phyloP scores from a whole-genome alignment of 2,329 filamentous ascomycete genomes.

The Pestalotiopsis sp. region DNA sequence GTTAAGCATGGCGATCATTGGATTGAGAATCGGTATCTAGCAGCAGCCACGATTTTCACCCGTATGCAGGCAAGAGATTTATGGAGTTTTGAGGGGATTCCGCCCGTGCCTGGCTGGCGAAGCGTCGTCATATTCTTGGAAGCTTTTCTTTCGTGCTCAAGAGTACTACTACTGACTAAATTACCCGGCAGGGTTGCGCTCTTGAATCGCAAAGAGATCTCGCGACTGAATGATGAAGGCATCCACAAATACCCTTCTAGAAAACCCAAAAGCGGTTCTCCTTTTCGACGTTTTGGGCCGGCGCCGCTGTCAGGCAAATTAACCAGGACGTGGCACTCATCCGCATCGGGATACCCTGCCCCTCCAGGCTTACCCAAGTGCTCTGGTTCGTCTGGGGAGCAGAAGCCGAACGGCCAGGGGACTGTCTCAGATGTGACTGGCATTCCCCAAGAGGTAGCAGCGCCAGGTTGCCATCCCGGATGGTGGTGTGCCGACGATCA shows the following conservation, averaged over 20 bases:
- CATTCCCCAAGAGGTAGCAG: slow-evolving; percentile 30
- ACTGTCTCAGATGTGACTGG: slow-evolving; percentile 35
- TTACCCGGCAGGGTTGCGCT: not conserved
- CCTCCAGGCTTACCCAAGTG: slow-evolving; percentile 21
- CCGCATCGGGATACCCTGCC: slow-evolving; percentile 20
- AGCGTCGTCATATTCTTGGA: not conserved
- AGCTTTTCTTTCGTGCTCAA: not conserved
- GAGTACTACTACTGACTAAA: not conserved
- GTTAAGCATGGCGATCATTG: slow-evolving; percentile 22
- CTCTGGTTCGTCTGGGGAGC: not conserved
- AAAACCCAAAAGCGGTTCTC: slow-evolving; percentile 6
- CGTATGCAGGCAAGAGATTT: not conserved
- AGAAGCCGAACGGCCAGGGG: slow-evolving; percentile 30
- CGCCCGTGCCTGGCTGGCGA: not conserved
- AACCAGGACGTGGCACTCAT: slow-evolving; percentile 24
- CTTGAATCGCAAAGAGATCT: slow-evolving; percentile 4
- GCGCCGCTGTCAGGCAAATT: slow-evolving; percentile 16
- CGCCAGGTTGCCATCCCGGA: slow-evolving; percentile 18
- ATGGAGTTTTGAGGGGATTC: not conserved
- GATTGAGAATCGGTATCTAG: slow-evolving; percentile 24
- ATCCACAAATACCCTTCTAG: slow-evolving; percentile 7
- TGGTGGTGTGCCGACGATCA: slow-evolving; percentile 27
- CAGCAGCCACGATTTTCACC: slow-evolving; percentile 18
- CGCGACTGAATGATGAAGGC: not conserved
- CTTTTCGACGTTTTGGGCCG: not conserved